A percentile compares a stretch with the other conserved stretches of the same genome.
Evolutionary conservation across 352 stramenopile species (phyloP).

Genomic region (Phytophthora sansomeana): DNA sequence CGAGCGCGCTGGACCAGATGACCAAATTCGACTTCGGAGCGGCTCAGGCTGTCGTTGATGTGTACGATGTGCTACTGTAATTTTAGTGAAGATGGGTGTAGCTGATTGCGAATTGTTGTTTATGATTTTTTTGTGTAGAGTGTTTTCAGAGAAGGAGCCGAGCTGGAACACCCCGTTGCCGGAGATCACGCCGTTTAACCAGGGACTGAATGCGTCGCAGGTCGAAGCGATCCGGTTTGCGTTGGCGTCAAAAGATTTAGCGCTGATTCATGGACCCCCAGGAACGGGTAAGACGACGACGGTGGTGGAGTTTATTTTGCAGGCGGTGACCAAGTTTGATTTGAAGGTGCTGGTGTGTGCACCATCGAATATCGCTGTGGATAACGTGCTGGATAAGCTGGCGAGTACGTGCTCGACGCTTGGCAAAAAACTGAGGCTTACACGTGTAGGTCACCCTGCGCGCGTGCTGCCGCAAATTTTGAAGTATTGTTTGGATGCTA

Average conservation of each 20-base stretch:
- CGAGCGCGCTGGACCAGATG: conserved; percentile 67
- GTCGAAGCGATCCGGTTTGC: conserved; percentile 78
- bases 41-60: conserved; percentile 68
- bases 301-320: conserved; percentile 96
- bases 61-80: conserved; percentile 31
- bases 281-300: conserved; percentile 98
- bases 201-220: conserved; percentile 80
- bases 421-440: conserved; percentile 54
- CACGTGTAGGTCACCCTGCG: conserved; percentile 95
- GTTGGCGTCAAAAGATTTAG: conserved; percentile 87
- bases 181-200: conserved; percentile 57
- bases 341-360: conserved; percentile 96
- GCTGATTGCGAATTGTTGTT: neutral
- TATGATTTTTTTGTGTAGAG: conserved; percentile 19
- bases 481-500: conserved; percentile 94
- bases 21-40: conserved; percentile 67
- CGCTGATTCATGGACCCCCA: conserved; percentile 93
- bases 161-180: conserved; percentile 61
- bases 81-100: neutral
- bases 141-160: conserved; percentile 62
- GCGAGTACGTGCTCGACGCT: conserved; percentile 51
- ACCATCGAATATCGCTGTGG: conserved; percentile 98
- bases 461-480: conserved; percentile 92
- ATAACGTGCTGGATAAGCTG: conserved; percentile 97
- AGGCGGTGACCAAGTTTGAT: conserved; percentile 86